Evolutionary conservation across 768 basidiomycete genomes (phyloP).

Genomic region (Phlebiopsis gigantea): DNA sequence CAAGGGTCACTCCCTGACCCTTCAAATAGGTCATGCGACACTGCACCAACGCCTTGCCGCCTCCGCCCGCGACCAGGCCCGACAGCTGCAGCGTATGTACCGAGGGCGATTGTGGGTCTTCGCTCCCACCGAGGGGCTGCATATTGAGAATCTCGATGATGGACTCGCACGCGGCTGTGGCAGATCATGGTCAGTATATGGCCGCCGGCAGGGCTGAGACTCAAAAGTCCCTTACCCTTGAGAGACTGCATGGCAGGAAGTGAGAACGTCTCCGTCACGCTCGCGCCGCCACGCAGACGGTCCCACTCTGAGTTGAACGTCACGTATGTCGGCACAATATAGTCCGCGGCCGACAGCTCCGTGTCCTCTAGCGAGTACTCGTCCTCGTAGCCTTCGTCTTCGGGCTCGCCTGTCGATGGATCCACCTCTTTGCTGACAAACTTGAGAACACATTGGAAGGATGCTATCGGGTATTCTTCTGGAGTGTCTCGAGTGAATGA

Average conservation of each 20-base stretch:
- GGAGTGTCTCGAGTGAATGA: constrained; percentile 85
- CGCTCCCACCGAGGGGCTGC: constrained; percentile 92
- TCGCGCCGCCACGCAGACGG: constrained; percentile 70
- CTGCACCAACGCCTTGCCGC: constrained; percentile 92
- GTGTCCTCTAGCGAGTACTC: constrained; percentile 97
- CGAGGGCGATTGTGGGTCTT: constrained; percentile 72
- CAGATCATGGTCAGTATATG: constrained; percentile 15
- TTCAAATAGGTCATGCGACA: constrained; percentile 93
- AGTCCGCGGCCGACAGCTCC: constrained; percentile 91
- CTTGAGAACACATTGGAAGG: constrained; percentile 88
- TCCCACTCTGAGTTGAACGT: constrained; percentile 97
- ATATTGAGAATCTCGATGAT: constrained; percentile 95
- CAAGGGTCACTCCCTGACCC: constrained; percentile 89
- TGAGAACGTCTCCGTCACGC: constrained; percentile 88
- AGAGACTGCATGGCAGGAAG: constrained; percentile 89
- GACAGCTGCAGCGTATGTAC: constrained; percentile 94
- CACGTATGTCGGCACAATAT: constrained; percentile 91
- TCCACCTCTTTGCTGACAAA: constrained; percentile 98
- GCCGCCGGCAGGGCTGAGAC: constrained; percentile 2
- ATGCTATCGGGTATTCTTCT: constrained; percentile 70
- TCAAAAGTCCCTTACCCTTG: constrained; percentile 60
- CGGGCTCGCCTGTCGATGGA: constrained; percentile 90
- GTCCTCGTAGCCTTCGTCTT: constrained; percentile 98
- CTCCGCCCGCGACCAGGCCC: constrained; percentile 85
- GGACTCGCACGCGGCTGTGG: constrained; percentile 88